Conservation (phyloP, 371 early-diverging fungal species). For the Synchytrium microbalum region DNA sequence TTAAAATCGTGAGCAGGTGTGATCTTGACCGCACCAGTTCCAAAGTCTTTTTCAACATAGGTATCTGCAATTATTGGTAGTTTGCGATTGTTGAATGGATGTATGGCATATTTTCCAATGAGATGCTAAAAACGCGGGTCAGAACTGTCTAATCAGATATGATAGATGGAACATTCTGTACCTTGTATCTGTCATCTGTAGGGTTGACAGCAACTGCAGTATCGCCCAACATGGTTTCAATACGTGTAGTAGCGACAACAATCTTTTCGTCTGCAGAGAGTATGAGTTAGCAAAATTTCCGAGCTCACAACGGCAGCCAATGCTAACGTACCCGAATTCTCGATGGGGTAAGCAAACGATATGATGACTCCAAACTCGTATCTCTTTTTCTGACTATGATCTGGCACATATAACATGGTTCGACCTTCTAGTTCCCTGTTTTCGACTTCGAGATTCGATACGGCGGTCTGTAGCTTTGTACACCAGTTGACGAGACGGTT, state of each 20-base stretch:
- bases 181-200: slow-evolving; percentile 74
- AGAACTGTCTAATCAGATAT: too few species aligned
- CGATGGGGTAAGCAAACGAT: slow-evolving; percentile 86
- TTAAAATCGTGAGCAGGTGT: slow-evolving; percentile 99
- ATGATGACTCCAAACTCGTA: slow-evolving; percentile 98
- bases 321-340: slow-evolving; percentile 64
- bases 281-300: slow-evolving; percentile 31
- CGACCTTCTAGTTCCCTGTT: slow-evolving; percentile 81
- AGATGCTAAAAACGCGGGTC: slow-evolving; percentile 49
- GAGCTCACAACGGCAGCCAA: slow-evolving; percentile 49
- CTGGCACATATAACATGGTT: slow-evolving; percentile 79
- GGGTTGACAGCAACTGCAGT: slow-evolving; percentile 96
- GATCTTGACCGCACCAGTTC: slow-evolving; percentile 97
- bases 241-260: slow-evolving; percentile 97
- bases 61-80: slow-evolving; percentile 90
- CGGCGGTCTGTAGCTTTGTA: slow-evolving; percentile 90
- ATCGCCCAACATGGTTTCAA: slow-evolving; percentile 99
- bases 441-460: slow-evolving; percentile 98
- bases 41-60: slow-evolving; percentile 92
- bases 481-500: slow-evolving; percentile 99
- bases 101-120: slow-evolving; percentile 86
- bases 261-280: slow-evolving; percentile 62
- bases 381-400: slow-evolving; percentile 83
- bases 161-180: slow-evolving; percentile 8
- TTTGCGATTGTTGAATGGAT: slow-evolving; percentile 89